Conservation (phyloP, 2,329 filamentous ascomycete genomes). For the Calonectria pseudoreteaudii region DNA sequence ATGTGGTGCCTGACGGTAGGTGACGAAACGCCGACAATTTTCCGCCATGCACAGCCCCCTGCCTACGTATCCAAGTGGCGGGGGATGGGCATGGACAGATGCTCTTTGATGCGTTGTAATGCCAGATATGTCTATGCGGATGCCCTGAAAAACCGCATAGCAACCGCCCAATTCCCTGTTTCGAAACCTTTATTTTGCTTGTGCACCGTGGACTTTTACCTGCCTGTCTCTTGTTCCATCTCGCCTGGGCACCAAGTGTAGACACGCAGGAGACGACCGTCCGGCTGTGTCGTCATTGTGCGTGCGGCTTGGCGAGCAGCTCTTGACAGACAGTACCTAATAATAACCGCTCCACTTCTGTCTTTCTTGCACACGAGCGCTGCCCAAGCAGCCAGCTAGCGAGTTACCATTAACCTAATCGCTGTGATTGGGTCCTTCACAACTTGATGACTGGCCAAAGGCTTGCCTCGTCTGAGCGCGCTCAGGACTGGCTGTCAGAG, state of each 20-base stretch:
- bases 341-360: constrained; percentile 28
- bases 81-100: constrained; percentile 32
- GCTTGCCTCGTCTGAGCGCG: neutral
- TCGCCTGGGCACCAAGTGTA: neutral
- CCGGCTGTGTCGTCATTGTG: constrained; percentile 42
- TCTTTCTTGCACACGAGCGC: constrained; percentile 11
- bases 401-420: neutral
- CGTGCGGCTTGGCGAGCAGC: constrained; percentile 28
- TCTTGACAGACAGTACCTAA: constrained; percentile 28
- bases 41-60: constrained; percentile 48
- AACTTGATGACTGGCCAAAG: neutral
- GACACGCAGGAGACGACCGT: neutral
- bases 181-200: neutral
- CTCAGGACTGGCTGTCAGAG: neutral
- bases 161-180: neutral
- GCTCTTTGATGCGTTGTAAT: constrained; percentile 18
- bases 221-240: neutral
- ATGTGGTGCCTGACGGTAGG: constrained; percentile 49
- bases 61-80: constrained; percentile 40
- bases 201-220: neutral
- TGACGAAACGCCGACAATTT: constrained; percentile 53
- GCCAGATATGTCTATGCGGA: neutral
- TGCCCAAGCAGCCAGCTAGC: neutral
- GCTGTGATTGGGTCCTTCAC: neutral
- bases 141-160: neutral